Evolutionary conservation across 306 rosid species (phyloP).

Genomic region (barrel medic (Medicago truncatula)): DNA sequence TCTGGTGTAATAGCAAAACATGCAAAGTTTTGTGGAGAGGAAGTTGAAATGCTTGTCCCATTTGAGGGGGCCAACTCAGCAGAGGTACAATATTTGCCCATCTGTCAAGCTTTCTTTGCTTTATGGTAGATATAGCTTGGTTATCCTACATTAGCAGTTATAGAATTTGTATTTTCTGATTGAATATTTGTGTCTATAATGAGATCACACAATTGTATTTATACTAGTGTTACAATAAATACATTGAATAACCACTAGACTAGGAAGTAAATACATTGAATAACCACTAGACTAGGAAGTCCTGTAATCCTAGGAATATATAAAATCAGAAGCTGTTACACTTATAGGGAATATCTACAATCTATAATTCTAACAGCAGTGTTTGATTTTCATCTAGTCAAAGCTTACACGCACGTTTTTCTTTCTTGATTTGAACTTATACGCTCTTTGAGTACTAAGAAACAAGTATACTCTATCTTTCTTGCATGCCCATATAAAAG

Average conservation of each 20-base stretch:
- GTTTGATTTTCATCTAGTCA: constrained; percentile 10
- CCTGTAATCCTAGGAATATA: too few relatives aligned
- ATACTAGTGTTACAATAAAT: too few relatives aligned
- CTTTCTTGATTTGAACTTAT: constrained; percentile 16
- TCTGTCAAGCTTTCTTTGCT: constrained; percentile 29
- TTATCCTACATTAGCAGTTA: constrained; percentile 17
- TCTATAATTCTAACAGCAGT: too few relatives aligned
- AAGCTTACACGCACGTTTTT: background rate
- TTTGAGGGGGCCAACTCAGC: constrained; percentile 81
- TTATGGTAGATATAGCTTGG: constrained; percentile 5
- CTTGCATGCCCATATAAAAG: background rate
- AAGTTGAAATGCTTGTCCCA: constrained; percentile 91
- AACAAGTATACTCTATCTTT: background rate
- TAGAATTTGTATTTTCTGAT: too few relatives aligned
- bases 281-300: too few relatives aligned
- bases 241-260: too few relatives aligned
- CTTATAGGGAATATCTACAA: too few relatives aligned
- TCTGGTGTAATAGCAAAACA: constrained; percentile 84
- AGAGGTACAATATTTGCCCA: constrained; percentile 64
- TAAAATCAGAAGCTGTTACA: too few relatives aligned
- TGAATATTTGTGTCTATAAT: too few relatives aligned
- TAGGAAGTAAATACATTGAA: too few relatives aligned
- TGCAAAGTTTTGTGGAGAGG: constrained; percentile 70
- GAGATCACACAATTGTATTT: too few relatives aligned
- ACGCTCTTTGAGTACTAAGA: background rate